phyloP scores from a whole-genome alignment of 2,329 filamentous ascomycete species.

The Xylaria sp. region DNA sequence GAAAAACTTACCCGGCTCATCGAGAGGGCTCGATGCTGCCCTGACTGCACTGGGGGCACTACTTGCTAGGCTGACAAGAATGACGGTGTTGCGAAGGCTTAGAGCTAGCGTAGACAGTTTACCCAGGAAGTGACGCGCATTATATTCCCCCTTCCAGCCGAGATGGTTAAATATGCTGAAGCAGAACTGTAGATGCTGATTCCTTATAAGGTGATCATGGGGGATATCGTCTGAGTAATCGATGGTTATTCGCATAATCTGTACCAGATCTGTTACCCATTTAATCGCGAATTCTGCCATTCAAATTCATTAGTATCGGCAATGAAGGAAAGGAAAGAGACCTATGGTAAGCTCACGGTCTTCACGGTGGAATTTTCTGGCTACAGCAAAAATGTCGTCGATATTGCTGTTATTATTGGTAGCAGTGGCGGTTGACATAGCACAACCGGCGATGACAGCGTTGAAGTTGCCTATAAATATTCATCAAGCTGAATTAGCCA shows the following conservation, averaged over 20 bases:
- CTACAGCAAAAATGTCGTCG: constrained; percentile 78
- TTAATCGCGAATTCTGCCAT: constrained; percentile 67
- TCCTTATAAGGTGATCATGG: constrained; percentile 78
- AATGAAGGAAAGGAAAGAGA: neutral
- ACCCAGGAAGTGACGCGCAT: constrained; percentile 71
- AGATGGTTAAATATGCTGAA: constrained; percentile 83
- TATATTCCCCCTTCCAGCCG: constrained; percentile 74
- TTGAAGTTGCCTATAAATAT: constrained; percentile 61
- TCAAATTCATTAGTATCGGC: constrained; percentile 17
- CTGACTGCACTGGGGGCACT: constrained; percentile 65
- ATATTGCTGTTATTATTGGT: constrained; percentile 63
- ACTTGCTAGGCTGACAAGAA: constrained; percentile 72
- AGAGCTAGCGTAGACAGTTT: constrained; percentile 81
- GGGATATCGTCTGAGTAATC: constrained; percentile 84
- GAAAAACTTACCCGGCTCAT: constrained; percentile 67
- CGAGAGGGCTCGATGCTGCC: constrained; percentile 67
- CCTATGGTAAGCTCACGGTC: constrained; percentile 48
- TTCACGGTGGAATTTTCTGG: constrained; percentile 61
- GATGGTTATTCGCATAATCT: constrained; percentile 76
- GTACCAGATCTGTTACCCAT: constrained; percentile 74
- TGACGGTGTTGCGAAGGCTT: constrained; percentile 77
- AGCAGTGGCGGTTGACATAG: constrained; percentile 61
- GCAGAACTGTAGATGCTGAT: constrained; percentile 77
- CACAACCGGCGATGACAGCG: constrained; percentile 71
- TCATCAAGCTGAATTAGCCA: constrained; percentile 36